Base-by-base conservation (phyloP, 306 rosid species). In the Ceratonia siliqua region DNA sequence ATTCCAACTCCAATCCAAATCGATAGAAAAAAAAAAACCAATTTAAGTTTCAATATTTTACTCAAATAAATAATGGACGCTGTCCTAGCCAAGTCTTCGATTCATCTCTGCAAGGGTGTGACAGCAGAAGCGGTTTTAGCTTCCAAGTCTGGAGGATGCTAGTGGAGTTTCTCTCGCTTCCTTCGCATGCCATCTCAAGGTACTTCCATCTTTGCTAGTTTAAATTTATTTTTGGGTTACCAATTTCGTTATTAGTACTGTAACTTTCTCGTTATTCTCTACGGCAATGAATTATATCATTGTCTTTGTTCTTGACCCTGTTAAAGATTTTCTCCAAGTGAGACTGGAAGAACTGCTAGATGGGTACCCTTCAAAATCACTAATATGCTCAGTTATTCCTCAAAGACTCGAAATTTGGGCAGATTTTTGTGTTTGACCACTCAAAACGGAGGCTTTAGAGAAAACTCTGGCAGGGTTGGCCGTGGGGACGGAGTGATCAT, bases 401-500 rank as follows among this genome's bases (percentile, higher is more conserved):
- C 76, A 11, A 75, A 68, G 77, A 62, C 35, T 57, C 67, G n/a
- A 41, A 68, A 75, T 80, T 81, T 57, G 25, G 36, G 74, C 46
- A 69, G 74, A 35, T 18, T 72, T 50, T 42, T 79, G 79, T 71
- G 94, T 27, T 74, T 73, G 67, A 71, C 77, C 73, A 15, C 55
- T 32, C 81, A 70, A 73, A 84, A 70, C 41, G 86, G 82, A 10
- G 85, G 83, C 21, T 22, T 73, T 20, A 36, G 58, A 43, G 78
- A 30, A 73, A 78, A 24, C 52, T 57, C 81, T 52, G 65, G 74
- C 11, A 85, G 76, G 55, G 79, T 94, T 73, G 82, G 89, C 45
- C 75, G 35, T 3, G 76, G 69, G 68, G 96, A 94, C 54, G 95
- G 88, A 11, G 77, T 94, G 74, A 82, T 94, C 42, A 90, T 94